These are phyloP conservation scores for Populus davidiana DNA, from an alignment of 345 rosid genomes.

Conservation along the genomic window DNA sequence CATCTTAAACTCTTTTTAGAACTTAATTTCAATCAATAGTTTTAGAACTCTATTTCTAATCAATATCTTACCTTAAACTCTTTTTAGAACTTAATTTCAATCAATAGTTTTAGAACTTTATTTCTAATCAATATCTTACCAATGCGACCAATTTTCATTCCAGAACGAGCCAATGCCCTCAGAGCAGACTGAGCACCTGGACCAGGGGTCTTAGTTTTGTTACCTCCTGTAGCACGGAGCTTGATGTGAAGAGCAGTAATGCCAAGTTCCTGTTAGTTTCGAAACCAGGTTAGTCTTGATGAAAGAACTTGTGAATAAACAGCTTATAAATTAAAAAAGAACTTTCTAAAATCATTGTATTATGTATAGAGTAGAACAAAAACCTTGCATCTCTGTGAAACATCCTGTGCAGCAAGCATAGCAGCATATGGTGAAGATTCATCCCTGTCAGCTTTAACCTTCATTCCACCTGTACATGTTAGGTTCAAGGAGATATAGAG, in stretches of 20 bases:
- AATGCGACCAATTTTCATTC: constrained; percentile 92
- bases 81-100: no score
- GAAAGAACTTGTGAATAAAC: neutral
- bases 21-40: neutral
- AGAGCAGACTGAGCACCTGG: constrained; percentile 93
- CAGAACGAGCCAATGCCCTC: constrained; percentile 92
- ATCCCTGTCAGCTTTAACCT: constrained; percentile 92
- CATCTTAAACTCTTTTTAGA: neutral
- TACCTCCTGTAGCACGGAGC: constrained; percentile 87
- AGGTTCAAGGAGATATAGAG: neutral
- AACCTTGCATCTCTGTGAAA: constrained; percentile 81
- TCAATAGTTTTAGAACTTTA: neutral
- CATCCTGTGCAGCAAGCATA: constrained; percentile 94
- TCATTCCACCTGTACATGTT: constrained; percentile 65
- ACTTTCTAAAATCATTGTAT: neutral
- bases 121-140: constrained; percentile 33
- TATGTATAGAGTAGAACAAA: neutral
- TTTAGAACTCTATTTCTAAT: neutral
- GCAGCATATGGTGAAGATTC: constrained; percentile 95
- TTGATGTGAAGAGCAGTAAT: constrained; percentile 76
- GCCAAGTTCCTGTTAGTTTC: constrained; percentile 62
- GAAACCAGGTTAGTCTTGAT: neutral
- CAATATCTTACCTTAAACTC: constrained; percentile 22
- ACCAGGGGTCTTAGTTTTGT: constrained; percentile 83
- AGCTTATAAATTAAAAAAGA: neutral